Evolutionary conservation across 371 early-diverging fungal genomes (phyloP).

Genomic region (Nematocida ironsii): DNA sequence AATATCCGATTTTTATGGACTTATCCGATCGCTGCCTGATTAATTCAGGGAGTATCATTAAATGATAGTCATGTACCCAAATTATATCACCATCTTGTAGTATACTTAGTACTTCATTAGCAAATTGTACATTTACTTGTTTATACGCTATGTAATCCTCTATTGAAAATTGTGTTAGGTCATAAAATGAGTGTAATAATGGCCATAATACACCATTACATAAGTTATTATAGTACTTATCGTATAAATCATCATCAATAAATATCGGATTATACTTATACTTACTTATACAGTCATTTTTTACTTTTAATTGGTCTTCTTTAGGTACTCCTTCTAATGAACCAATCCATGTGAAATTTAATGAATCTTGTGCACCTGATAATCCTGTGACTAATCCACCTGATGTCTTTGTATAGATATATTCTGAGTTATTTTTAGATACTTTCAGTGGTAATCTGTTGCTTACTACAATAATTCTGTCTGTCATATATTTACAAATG

Average conservation of each 20-base stretch:
- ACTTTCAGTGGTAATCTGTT: slow-evolving; percentile 96
- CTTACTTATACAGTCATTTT: slow-evolving; percentile 75
- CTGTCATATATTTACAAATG: slow-evolving; percentile 26
- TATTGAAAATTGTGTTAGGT: slow-evolving; percentile 85
- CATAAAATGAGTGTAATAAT: slow-evolving; percentile 92
- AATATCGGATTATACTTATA: slow-evolving; percentile 90
- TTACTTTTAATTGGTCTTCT: slow-evolving; percentile 77
- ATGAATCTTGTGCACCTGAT: slow-evolving; percentile 82
- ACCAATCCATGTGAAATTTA: slow-evolving; percentile 95
- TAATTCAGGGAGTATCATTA: slow-evolving; percentile 88
- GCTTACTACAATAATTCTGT: slow-evolving; percentile 84
- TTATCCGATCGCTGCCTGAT: slow-evolving; percentile 72
- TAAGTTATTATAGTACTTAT: slow-evolving; percentile 94
- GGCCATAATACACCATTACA: slow-evolving; percentile 93
- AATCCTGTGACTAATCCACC: slow-evolving; percentile 95
- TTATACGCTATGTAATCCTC: slow-evolving; percentile 89
- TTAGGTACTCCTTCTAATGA: slow-evolving; percentile 85
- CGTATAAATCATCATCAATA: slow-evolving; percentile 86
- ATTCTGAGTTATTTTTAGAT: slow-evolving; percentile 72
- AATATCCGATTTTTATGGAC: slow-evolving; percentile 88
- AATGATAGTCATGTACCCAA: slow-evolving; percentile 99
- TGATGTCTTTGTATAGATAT: slow-evolving; percentile 78
- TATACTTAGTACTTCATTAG: slow-evolving; percentile 77
- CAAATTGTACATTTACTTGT: slow-evolving; percentile 81
- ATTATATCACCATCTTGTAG: slow-evolving; percentile 85